Base-by-base conservation (phyloP, 169 alveolate species). In the Babesia sp. region DNA sequence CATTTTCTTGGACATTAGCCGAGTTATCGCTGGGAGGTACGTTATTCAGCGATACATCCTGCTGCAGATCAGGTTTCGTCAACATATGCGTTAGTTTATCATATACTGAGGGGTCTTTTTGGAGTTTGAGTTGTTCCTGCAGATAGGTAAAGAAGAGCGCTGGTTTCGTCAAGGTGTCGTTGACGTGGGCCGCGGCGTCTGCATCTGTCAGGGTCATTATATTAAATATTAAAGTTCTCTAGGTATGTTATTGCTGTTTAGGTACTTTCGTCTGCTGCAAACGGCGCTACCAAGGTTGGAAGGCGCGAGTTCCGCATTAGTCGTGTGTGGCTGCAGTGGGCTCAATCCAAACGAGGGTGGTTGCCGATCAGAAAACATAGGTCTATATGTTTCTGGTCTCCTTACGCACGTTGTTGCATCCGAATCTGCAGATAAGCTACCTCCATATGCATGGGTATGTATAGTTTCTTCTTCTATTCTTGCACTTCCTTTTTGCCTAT, bases 221-320 rank as follows among this genome's bases (percentile, higher is more conserved):
- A 22, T 24, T 41, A 39, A 46, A 64, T 18, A 64, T 64, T 45
- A 33, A 8, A 3, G 18, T 8, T 12, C 31, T 45, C 39, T n/a
- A 48, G 63, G 31, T 20, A 48, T 29, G 51, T 45, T 18, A 14
- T 46, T 64, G 1, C 54, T 56, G 31, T 16, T 64, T 34, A 64
- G 20, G 50, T 64, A 64, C 22, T 33, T 45, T n/a, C 45, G 9
- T 8, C 74, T 9, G 51, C 74, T 64, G 14, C 64, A 64, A 41
- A 37, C 42, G 50, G 42, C 24, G 51, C 53, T 50, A 16, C 41
- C 34, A 31, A 37, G 3, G 51, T 5, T 48, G 26, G 74, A 48
- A 8, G 34, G 39, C 33, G 50, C 41, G 26, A n/a, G 29, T 14
- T 46, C 63, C 18, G 11, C 22, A 33, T 59, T n/a, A 8, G 0